Base-by-base conservation (phyloP, 257 asterid genomes). In the Solanum corneliomulleri region DNA sequence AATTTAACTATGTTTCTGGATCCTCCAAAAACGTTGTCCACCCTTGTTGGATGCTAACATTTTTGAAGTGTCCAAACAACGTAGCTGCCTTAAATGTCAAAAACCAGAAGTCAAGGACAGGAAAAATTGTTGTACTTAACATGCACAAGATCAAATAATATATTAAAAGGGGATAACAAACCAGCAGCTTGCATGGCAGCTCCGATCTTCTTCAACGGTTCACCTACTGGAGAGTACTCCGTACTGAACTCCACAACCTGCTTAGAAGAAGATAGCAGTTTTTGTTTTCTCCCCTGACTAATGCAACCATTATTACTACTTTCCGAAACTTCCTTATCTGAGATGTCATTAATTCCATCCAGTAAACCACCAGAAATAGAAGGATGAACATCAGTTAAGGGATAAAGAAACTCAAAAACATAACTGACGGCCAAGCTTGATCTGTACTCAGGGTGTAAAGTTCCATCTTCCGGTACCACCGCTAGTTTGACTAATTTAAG, bases 101-200 rank as follows among this genome's bases (percentile, higher is more conserved):
- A 70, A 70, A 31, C 3, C 8, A 70, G 25, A 13, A 8, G 15
- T 70, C 77, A 16, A 16, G n/a, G n/a, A 20, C 25, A 70, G 31
- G 13, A 33, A 70, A 70, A 31, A 18, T 15, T 68, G 77, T 70
- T 70, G 44, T 13, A 31, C 4, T 33, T 70, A 18, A 70, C 77
- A 33, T 31, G 77, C 44, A 33, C n/a, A 71, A 35, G 27, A 71
- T 18, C 47, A 71, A 15, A 9, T 71, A 71, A 71, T 18, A 9
- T 71, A 71, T 33, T 18, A 35, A 71, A 71, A 71, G 47, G 47
- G 1, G 80, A 33, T 21, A 33, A 89, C 92, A 60, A 87, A 92
- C 96, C 98, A 68, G 96, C 91, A 89, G 95, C 95, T 93, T 94
- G 98, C 39, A 94, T 88, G 88, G 93, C 76, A 88, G 95, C 93